Base-by-base conservation (phyloP, 164 flowering plant genomes). In the Chimonanthus salicifolius region DNA sequence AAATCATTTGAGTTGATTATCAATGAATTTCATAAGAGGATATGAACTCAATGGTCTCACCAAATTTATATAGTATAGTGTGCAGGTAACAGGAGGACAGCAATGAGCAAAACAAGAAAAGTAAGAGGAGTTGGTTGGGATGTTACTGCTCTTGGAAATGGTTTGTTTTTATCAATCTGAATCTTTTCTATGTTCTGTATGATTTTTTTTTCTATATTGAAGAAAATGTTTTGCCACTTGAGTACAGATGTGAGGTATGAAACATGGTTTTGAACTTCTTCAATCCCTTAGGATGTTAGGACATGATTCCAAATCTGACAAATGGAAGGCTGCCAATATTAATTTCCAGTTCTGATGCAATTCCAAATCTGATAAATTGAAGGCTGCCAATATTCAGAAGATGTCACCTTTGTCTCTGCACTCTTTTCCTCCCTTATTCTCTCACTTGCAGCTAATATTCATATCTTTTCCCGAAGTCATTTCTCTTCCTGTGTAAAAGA, bases 111-210 rank as follows among this genome's bases (percentile, higher is more conserved):
- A 67, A 80, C 69, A 49, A 86, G 79, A 76, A 87, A 80, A 73
- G 99, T 95, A 72, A 92, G 78, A 80, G 99, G 98, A 79, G 97
- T 95, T 79, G 99, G 99, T 67, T 95, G 99, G 99, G 97, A 89
- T 83, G 83, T 94, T 78, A 78, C 94, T 80, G 98, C 98, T 47
- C 49, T 96, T 65, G 98, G 99, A 80, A 96, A 92, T 83, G 99
- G 98, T 93, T 72, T 50, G 90, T 74, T 68, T 76, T 18, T 46
- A 7, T n/a, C 33, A 9, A 44, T 51, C 3, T 67, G 7, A 2
- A 60, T 6, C 47, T 66, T 67, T 58, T 60, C 58, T 13, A 18
- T 45, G 6, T 71, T 4, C 49, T 47, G 3, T 54, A 54, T 54
- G 16, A 54, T 54, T 54, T 54, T 54, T 54, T 54, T 54, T 54